phyloP scores from a whole-genome alignment of 805 yeast species.

The baker's yeast (Saccharomyces cerevisiae) region DNA sequence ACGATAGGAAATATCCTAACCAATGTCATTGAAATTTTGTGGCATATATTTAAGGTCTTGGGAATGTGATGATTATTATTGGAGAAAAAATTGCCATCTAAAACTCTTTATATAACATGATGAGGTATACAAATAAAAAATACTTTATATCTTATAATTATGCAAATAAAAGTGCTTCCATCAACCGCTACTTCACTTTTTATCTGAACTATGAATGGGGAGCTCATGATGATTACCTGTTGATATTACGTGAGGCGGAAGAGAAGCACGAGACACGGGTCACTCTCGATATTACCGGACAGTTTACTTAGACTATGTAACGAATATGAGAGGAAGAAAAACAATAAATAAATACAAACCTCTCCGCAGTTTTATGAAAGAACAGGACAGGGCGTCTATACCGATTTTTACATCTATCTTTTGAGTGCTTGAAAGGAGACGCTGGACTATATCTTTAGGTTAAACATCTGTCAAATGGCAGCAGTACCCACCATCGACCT shows the following conservation, averaged over 20 bases:
- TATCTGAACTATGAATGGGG: not conserved
- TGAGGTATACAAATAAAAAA: not conserved
- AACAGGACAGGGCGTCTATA: not conserved
- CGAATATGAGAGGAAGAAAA: not conserved
- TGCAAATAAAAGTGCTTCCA: not conserved
- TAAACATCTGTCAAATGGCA: not conserved
- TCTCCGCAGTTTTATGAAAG: not conserved
- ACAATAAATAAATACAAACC: not conserved
- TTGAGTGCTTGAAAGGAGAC: not conserved
- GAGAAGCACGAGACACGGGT: not conserved
- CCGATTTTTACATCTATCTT: not conserved
- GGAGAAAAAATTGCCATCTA: not conserved
- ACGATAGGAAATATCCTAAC: conserved; percentile 55
- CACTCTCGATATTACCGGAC: not conserved
- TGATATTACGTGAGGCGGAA: not conserved
- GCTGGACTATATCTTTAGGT: not conserved
- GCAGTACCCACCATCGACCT: conserved; percentile 18
- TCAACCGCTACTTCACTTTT: not conserved
- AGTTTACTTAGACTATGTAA: not conserved
- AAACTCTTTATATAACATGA: not conserved
- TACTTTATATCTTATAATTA: no score
- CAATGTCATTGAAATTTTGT: conserved; percentile 40
- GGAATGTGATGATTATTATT: not conserved
- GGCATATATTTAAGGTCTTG: not conserved
- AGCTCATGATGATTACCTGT: not conserved